Evolutionary conservation across 495 filamentous ascomycete genomes (phyloP), one percentile per base, ranked within the genome.

Genomic region (Terfezia boudieri): DNA sequence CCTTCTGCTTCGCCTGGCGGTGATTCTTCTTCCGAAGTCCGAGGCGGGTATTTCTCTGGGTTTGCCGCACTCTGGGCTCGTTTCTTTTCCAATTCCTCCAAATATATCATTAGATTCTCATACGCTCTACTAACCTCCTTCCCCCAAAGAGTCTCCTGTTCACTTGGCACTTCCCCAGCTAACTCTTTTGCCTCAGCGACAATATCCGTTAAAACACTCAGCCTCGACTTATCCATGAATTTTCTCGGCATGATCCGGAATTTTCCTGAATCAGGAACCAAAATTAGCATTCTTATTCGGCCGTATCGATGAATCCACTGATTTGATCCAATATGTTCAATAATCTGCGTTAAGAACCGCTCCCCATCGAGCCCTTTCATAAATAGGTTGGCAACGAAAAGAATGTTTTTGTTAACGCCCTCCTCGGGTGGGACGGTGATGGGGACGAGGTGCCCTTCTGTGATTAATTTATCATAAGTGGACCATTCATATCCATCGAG

Each of bases 281-380:
- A 81, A 32, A 83, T 58, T 4, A 94, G 68, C 68, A 88, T 76
- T 52, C 86, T 76, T 8, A 89, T 79, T 8, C 75, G 73, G 9
- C 86, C 80, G 57, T 78, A 79, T 17, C 62, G 68, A 49, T 83
- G 79, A 53, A 81, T 76, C 16, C 74, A 62, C 4, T 14, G 12
- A 2, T 61, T 56, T 16, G 66, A 59, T 4, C 70, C 67, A 49
- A 75, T 68, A 22, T 69, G 59, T 12, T 56, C 53, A 36, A 77
- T 63, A 52, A 80, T 61, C 61, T 79, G 67, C 56, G 56, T 52
- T 12, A 61, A 32, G 5, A 68, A 38, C 0, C 50, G 43, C 23
- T 64, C 59, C 10, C 53, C 50, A 37, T 56, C 51, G 2, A 52
- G 53, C 52, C 69, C 64, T 50, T 69, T 65, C 5, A 71, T 70